Percentiles rank a stretch among this genome's conserved stretches.
Evolutionary conservation across 148 eudicot species (phyloP).

Genomic region (Rhododendron ovatum): DNA sequence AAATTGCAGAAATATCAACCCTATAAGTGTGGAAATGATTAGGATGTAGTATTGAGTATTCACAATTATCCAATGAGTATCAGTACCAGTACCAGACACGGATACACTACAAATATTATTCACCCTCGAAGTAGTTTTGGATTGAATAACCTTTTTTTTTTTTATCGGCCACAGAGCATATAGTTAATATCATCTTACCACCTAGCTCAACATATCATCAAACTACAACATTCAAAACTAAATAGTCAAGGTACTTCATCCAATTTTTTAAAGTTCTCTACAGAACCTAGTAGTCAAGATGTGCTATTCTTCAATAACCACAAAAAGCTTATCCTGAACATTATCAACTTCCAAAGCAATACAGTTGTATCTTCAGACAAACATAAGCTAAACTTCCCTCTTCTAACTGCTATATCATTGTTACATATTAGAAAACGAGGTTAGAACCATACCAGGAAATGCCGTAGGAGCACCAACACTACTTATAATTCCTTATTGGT

Average conservation of each 20-base stretch:
- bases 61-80: no score
- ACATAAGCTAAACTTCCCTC: not conserved
- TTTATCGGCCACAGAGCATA: no score
- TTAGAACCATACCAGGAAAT: constrained; percentile 34
- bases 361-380: not conserved
- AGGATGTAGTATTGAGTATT: no score
- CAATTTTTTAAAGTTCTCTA: not conserved
- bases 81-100: no score
- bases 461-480: constrained; percentile 33
- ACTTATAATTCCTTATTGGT: constrained; percentile 19
- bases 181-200: no score
- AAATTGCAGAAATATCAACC: no score
- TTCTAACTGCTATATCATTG: not conserved
- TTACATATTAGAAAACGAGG: not conserved
- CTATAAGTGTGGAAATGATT: no score
- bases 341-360: not conserved
- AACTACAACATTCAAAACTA: no score
- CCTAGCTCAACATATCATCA: no score
- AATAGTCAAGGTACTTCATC: not conserved
- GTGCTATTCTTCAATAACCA: not conserved
- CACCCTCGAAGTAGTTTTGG: no score
- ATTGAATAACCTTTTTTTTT: no score
- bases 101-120: no score
- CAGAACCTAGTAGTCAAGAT: not conserved
- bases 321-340: not conserved